Percentiles rank a stretch among this genome's conserved stretches.
Conservation (phyloP, 2,329 filamentous ascomycete genomes). For the Sporothrix pseudoabietina region DNA sequence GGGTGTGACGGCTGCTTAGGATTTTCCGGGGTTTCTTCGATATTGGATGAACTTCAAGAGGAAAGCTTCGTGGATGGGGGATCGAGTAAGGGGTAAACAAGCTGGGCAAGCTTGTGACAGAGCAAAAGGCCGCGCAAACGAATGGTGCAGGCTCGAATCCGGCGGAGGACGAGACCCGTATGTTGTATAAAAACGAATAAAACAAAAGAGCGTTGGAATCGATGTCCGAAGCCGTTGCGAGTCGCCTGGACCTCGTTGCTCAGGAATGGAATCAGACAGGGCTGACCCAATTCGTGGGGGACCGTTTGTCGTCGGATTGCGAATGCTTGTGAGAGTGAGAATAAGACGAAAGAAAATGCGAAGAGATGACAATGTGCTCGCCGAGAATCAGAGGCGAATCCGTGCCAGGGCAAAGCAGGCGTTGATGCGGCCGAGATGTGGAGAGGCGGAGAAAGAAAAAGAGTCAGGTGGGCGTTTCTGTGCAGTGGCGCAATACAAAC, state of each 20-base stretch:
- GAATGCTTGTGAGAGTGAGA: background rate
- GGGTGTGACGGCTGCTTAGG: background rate
- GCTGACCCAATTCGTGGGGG: background rate
- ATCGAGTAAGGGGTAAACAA: background rate
- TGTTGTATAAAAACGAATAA: background rate
- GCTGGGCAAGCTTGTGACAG: background rate
- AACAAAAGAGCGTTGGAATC: background rate
- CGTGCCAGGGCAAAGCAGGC: background rate
- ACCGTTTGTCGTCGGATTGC: background rate
- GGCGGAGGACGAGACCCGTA: background rate
- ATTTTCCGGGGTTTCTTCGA: background rate
- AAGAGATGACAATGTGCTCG: background rate
- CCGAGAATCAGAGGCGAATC: background rate
- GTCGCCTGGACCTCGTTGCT: background rate
- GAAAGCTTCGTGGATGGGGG: background rate
- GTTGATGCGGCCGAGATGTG: background rate
- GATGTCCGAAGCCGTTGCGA: background rate
- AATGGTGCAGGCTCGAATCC: background rate
- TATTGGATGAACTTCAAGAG: background rate
- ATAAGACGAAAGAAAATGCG: background rate
- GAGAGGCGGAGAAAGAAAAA: background rate
- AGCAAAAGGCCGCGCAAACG: background rate
- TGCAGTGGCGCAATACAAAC: constrained; percentile 19
- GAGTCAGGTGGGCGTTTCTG: constrained; percentile 13
- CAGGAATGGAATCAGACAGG: background rate